A percentile compares a stretch with the other conserved stretches of the same genome.
Conservation (phyloP, 768 basidiomycete genomes). For the Trametes elegans region DNA sequence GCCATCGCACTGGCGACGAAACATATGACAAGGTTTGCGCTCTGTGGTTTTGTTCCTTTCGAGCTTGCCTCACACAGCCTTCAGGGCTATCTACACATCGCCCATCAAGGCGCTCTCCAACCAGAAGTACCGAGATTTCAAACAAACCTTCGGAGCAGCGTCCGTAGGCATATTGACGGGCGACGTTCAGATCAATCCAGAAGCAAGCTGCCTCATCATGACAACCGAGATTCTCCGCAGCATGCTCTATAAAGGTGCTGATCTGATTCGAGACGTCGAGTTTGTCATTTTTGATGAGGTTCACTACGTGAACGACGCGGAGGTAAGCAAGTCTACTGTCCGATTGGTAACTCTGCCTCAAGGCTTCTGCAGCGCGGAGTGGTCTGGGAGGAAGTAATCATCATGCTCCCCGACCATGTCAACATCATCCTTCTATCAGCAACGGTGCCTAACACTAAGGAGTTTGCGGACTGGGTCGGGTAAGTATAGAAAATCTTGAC, state of each 20-base stretch:
- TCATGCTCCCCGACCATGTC: conserved; percentile 98
- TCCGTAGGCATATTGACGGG: conserved; percentile 97
- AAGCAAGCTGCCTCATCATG: conserved; percentile 96
- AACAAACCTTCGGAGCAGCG: conserved; percentile 87
- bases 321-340: conserved; percentile 50
- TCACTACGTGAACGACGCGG: conserved; percentile 98
- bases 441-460: conserved; percentile 96
- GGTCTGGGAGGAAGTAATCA: conserved; percentile 99
- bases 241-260: conserved; percentile 99
- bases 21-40: conserved; percentile 92
- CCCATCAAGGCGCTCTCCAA: conserved; percentile 99
- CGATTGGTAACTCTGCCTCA: neutral
- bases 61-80: neutral
- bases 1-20: conserved; percentile 95
- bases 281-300: conserved; percentile 99
- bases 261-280: conserved; percentile 97
- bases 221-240: conserved; percentile 96
- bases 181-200: conserved; percentile 98
- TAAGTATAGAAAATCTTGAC: conserved; percentile 38
- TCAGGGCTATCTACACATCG: conserved; percentile 95
- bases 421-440: conserved; percentile 97
- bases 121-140: conserved; percentile 99
- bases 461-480: conserved; percentile 99
- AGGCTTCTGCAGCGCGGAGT: conserved; percentile 73
- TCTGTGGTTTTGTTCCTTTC: neutral